Percentiles rank a stretch among this genome's conserved stretches.
Conservation (phyloP, 2,329 filamentous ascomycete species). For the Cladosporium sp. region DNA sequence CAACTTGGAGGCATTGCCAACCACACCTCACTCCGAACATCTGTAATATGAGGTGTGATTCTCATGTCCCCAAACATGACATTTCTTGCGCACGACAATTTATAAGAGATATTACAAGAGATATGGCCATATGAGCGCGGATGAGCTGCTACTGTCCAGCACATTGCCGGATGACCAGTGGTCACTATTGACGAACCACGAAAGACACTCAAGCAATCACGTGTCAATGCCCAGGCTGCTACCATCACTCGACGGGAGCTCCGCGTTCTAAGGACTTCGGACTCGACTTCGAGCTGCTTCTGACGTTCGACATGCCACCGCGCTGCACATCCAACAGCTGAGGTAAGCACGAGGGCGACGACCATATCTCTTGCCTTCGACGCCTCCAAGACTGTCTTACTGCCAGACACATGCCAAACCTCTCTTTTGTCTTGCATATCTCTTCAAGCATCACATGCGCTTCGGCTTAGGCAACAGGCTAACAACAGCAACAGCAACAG, state of each 20-base stretch:
- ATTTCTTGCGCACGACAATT: background rate
- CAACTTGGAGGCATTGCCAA: background rate
- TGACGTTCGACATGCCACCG: background rate
- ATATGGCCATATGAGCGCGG: background rate
- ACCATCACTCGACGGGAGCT: background rate
- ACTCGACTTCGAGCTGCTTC: background rate
- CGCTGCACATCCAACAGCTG: background rate
- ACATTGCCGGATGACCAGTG: background rate
- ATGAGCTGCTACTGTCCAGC: background rate
- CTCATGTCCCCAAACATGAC: background rate
- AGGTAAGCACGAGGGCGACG: background rate
- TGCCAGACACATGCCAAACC: background rate
- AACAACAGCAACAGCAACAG: background rate
- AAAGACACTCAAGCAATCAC: background rate
- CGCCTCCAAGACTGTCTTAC: background rate
- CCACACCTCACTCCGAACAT: background rate
- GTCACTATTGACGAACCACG: background rate
- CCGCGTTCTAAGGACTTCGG: no score
- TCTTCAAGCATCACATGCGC: slow-evolving; percentile 1
- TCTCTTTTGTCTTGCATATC: background rate
- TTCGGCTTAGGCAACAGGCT: slow-evolving; percentile 1
- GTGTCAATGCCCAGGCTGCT: background rate
- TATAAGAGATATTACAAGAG: background rate
- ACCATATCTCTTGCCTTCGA: background rate
- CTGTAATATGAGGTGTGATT: background rate